Evolutionary conservation across 371 early-diverging fungal species (phyloP).

Genomic region (Haplosporangium sp.): DNA sequence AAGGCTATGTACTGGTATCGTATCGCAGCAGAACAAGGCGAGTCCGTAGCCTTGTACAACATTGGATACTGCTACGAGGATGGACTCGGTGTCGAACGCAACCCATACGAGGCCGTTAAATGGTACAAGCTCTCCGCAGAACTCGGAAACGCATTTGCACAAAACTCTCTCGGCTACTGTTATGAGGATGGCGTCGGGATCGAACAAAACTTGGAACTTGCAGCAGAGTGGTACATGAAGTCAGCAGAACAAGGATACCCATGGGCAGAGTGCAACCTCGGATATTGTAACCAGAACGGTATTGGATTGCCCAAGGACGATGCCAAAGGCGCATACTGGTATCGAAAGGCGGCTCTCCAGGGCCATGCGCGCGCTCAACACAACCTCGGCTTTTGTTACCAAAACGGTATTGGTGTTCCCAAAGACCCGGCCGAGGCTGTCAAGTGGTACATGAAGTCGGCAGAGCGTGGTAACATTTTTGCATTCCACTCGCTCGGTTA

Average conservation of each 20-base stretch:
- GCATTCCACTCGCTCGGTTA: slow-evolving; percentile 85
- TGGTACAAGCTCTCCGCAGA: slow-evolving; percentile 77
- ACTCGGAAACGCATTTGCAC: slow-evolving; percentile 75
- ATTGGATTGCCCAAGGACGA: slow-evolving; percentile 74
- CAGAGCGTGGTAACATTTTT: slow-evolving; percentile 79
- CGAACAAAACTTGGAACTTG: slow-evolving; percentile 67
- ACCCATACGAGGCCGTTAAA: slow-evolving; percentile 72
- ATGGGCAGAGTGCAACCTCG: slow-evolving; percentile 83
- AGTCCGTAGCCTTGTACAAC: slow-evolving; percentile 74
- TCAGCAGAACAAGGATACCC: slow-evolving; percentile 83
- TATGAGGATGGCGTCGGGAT: slow-evolving; percentile 88
- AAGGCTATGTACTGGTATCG: slow-evolving; percentile 85
- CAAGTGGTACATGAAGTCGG: slow-evolving; percentile 78
- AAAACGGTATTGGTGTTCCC: slow-evolving; percentile 82
- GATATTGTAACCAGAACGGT: slow-evolving; percentile 80
- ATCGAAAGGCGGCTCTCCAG: slow-evolving; percentile 77
- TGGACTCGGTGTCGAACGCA: slow-evolving; percentile 80
- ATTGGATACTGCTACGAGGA: slow-evolving; percentile 84
- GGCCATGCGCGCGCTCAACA: slow-evolving; percentile 69
- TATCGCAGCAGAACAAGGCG: slow-evolving; percentile 78
- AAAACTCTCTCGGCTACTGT: slow-evolving; percentile 86
- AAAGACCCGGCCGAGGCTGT: slow-evolving; percentile 66
- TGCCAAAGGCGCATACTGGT: slow-evolving; percentile 68
- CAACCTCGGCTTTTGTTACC: slow-evolving; percentile 85
- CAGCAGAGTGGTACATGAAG: slow-evolving; percentile 76